Conservation (phyloP, 2,329 filamentous ascomycete genomes). For the Elsinoe fawcettii region DNA sequence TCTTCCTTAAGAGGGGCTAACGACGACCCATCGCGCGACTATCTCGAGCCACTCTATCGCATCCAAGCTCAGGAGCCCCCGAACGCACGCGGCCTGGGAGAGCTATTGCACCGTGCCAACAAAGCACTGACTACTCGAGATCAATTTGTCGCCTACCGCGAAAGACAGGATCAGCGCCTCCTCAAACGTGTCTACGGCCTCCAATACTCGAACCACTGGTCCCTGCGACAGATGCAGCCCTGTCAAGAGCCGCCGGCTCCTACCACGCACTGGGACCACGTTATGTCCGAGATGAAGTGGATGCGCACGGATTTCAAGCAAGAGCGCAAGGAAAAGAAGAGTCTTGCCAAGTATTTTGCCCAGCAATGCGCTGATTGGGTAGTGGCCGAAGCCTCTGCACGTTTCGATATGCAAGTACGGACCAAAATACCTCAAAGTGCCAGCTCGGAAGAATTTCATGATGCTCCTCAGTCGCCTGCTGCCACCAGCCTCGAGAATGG, state of each 20-base stretch:
- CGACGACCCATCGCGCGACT: constrained; percentile 46
- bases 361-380: constrained; percentile 79
- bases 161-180: constrained; percentile 81
- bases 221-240: constrained; percentile 78
- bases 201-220: constrained; percentile 89
- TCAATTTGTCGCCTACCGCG: constrained; percentile 71
- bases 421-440: constrained; percentile 35
- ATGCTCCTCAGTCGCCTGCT: constrained; percentile 22
- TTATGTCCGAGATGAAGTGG: constrained; percentile 92
- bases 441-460: constrained; percentile 15
- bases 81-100: constrained; percentile 52
- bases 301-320: constrained; percentile 95
- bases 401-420: constrained; percentile 60
- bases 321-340: constrained; percentile 88
- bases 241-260: constrained; percentile 71
- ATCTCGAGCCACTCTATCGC: constrained; percentile 55
- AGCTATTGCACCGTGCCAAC: constrained; percentile 71
- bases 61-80: constrained; percentile 50
- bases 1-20: constrained; percentile 39
- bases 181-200: constrained; percentile 80
- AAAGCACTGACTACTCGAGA: constrained; percentile 86
- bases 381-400: constrained; percentile 54
- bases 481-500: constrained; percentile 16
- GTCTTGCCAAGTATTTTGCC: constrained; percentile 70
- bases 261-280: constrained; percentile 72